A percentile compares a stretch with the other conserved stretches of the same genome.
Evolutionary conservation across 2,329 filamentous ascomycete species (phyloP).

Genomic region (Fusarium nodosum): DNA sequence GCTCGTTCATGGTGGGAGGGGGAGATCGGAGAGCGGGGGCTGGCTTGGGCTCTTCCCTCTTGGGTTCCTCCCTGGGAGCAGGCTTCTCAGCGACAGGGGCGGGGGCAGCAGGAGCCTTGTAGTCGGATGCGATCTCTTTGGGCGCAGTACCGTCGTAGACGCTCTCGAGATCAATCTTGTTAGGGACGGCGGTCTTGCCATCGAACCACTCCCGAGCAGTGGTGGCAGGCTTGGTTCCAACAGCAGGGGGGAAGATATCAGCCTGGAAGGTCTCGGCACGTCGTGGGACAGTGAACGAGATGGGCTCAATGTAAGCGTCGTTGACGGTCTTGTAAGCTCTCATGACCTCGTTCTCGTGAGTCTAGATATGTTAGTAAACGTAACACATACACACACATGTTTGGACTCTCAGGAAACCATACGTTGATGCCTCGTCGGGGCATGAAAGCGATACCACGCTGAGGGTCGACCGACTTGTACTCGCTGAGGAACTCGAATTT

Average conservation of each 20-base stretch:
- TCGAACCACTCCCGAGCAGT: constrained; percentile 85
- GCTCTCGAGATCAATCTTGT: constrained; percentile 94
- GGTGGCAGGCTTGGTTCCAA: constrained; percentile 83
- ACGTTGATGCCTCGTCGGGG: constrained; percentile 95
- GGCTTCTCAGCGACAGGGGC: constrained; percentile 58
- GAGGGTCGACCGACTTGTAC: constrained; percentile 96
- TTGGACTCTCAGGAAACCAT: constrained; percentile 49
- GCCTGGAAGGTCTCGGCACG: constrained; percentile 96
- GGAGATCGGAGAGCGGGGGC: constrained; percentile 59
- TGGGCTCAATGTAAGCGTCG: constrained; percentile 92
- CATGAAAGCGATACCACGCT: constrained; percentile 93
- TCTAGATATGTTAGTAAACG: constrained; percentile 59
- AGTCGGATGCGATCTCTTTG: constrained; percentile 79
- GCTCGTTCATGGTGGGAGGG: constrained; percentile 81
- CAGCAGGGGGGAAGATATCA: constrained; percentile 93
- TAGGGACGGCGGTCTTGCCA: constrained; percentile 85
- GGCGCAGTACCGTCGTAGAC: constrained; percentile 88
- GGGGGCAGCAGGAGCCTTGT: constrained; percentile 68
- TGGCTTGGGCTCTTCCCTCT: constrained; percentile 69
- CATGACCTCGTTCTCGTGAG: constrained; percentile 97
- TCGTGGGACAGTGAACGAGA: constrained; percentile 96
- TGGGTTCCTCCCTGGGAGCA: constrained; percentile 58
- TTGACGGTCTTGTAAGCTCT: constrained; percentile 97
- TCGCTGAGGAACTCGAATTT: constrained; percentile 98
- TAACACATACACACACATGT: constrained; percentile 9